Percentiles rank a stretch among this genome's conserved stretches.
phyloP scores from a whole-genome alignment of 1,284 basidiomycete species.

The Ustilago cynodontis region DNA sequence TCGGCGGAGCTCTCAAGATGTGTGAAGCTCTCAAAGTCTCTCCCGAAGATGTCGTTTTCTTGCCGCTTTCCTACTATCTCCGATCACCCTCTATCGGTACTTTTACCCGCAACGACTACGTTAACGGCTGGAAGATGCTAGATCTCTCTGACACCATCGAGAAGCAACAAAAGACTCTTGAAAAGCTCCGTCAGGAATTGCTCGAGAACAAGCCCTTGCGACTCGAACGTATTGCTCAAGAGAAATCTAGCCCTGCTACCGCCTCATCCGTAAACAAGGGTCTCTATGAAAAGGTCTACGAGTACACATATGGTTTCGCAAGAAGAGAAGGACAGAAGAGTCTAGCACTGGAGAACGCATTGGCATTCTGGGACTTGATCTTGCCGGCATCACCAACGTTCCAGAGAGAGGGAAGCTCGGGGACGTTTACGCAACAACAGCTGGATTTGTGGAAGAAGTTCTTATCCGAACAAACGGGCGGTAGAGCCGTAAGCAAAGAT shows the following conservation, averaged over 20 bases:
- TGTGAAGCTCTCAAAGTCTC: conserved; percentile 59
- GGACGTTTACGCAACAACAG: conserved; percentile 79
- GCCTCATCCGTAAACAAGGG: conserved; percentile 47
- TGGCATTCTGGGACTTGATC: conserved; percentile 86
- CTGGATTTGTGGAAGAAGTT: conserved; percentile 88
- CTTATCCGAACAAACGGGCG: conserved; percentile 76
- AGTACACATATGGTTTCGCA: conserved; percentile 87
- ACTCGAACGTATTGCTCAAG: conserved; percentile 43
- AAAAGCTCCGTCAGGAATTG: conserved; percentile 54
- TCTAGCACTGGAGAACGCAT: conserved; percentile 78
- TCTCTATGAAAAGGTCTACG: conserved; percentile 85
- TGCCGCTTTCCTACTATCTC: conserved; percentile 68
- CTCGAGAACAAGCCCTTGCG: conserved; percentile 49
- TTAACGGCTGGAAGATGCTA: conserved; percentile 65
- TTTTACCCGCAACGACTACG: conserved; percentile 56
- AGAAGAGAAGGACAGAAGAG: conserved; percentile 78
- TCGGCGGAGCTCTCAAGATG: conserved; percentile 64
- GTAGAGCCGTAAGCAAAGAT: conserved; percentile 90
- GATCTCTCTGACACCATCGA: conserved; percentile 53
- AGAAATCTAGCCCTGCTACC: conserved; percentile 41
- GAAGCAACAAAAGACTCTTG: conserved; percentile 56
- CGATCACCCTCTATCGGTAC: conserved; percentile 60
- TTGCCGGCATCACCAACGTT: conserved; percentile 82
- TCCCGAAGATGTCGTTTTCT: conserved; percentile 63
- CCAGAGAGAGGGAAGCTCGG: conserved; percentile 63